Percentiles rank a stretch among this genome's conserved stretches.
Evolutionary conservation across 345 rosid genomes (phyloP).

Genomic region (Salix suchowensis): DNA sequence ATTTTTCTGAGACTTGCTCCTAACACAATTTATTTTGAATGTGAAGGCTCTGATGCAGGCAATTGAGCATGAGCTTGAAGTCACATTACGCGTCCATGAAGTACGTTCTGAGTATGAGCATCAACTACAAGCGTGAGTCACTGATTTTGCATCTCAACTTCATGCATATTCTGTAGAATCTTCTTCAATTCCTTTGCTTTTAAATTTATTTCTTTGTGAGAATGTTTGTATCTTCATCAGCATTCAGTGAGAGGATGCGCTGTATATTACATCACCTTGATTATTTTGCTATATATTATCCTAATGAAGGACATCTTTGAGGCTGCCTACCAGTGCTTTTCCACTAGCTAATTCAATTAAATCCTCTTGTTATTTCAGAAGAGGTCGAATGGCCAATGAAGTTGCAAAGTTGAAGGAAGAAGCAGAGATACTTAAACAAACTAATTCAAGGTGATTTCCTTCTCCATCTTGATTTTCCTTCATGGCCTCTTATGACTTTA

Average conservation of each 20-base stretch:
- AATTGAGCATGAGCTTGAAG: conserved; percentile 96
- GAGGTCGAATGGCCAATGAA: conserved; percentile 87
- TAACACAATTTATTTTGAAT: neutral
- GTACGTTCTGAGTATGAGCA: conserved; percentile 87
- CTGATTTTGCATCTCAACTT: neutral
- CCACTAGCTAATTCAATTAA: conserved; percentile 4
- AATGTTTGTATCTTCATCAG: neutral
- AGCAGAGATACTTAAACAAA: conserved; percentile 47
- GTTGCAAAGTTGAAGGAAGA: conserved; percentile 80
- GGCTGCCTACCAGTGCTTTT: neutral
- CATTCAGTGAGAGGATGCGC: neutral
- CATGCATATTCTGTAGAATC: neutral
- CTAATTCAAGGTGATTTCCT: conserved; percentile 50
- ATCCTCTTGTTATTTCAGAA: conserved; percentile 46
- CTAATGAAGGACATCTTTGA: neutral
- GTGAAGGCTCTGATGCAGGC: conserved; percentile 76
- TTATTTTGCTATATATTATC: neutral
- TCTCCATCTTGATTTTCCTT: neutral
- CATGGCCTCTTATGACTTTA: neutral
- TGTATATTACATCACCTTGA: neutral
- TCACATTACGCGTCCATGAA: conserved; percentile 83
- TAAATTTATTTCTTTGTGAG: neutral
- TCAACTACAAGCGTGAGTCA: conserved; percentile 89
- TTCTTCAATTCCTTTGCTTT: neutral
- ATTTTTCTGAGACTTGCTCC: neutral